Percentiles rank a stretch among this genome's conserved stretches.
Evolutionary conservation across 2,329 filamentous ascomycete species (phyloP).

Genomic region (Paracamarosporium sp.): DNA sequence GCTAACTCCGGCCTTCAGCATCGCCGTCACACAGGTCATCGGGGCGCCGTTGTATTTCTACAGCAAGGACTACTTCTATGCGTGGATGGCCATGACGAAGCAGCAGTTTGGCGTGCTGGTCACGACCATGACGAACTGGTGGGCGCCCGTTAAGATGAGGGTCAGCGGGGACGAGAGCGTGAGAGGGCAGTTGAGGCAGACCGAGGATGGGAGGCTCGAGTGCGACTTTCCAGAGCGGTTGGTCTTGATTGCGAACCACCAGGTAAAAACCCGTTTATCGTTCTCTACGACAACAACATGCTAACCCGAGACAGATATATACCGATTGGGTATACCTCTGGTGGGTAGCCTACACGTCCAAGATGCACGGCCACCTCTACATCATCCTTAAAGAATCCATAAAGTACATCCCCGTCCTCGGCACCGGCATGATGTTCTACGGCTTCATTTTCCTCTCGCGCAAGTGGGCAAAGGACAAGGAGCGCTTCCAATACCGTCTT

Average conservation of each 20-base stretch:
- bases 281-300: neutral
- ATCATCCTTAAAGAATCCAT: conserved; percentile 91
- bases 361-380: conserved; percentile 84
- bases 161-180: conserved; percentile 85
- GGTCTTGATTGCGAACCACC: conserved; percentile 85
- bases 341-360: conserved; percentile 83
- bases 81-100: conserved; percentile 88
- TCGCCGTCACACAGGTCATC: conserved; percentile 72
- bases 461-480: conserved; percentile 82
- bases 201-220: conserved; percentile 72
- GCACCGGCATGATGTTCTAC: conserved; percentile 83
- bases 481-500: conserved; percentile 75
- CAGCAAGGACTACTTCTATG: conserved; percentile 78
- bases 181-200: conserved; percentile 73
- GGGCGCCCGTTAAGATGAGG: conserved; percentile 79
- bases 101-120: conserved; percentile 78
- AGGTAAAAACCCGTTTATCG: conserved; percentile 52
- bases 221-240: conserved; percentile 81
- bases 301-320: conserved; percentile 65
- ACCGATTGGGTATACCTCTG: conserved; percentile 94
- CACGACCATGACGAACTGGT: conserved; percentile 83
- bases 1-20: conserved; percentile 43
- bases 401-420: conserved; percentile 81
- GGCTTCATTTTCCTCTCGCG: conserved; percentile 93
- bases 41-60: conserved; percentile 76